These are phyloP conservation scores for Aspergillus funiculosus DNA, from an alignment of 495 filamentous ascomycete species.

Conservation along the genomic window DNA sequence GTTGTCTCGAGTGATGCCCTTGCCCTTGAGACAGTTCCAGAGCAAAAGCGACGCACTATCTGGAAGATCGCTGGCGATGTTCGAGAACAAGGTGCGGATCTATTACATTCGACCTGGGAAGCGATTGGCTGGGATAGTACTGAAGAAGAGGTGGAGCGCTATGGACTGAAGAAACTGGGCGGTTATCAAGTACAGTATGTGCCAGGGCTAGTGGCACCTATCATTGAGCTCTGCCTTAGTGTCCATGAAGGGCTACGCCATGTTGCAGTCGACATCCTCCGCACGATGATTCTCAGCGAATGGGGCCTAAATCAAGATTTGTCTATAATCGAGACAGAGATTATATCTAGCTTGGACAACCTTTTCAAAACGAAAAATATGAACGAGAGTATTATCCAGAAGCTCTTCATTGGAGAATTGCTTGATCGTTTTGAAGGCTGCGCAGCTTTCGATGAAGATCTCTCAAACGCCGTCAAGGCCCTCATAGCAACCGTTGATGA, in stretches of 20 bases:
- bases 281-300: constrained; percentile 97
- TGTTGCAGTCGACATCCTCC: constrained; percentile 86
- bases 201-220: constrained; percentile 80
- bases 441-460: constrained; percentile 59
- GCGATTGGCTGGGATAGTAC: constrained; percentile 95
- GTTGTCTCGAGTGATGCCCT: constrained; percentile 83
- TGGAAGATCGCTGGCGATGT: constrained; percentile 99
- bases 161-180: constrained; percentile 77
- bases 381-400: constrained; percentile 83
- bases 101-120: constrained; percentile 83
- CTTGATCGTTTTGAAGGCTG: constrained; percentile 73
- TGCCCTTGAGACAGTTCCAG: constrained; percentile 91
- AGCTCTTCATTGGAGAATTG: constrained; percentile 85
- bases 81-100: constrained; percentile 78
- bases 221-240: constrained; percentile 90
- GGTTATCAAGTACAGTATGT: constrained; percentile 99
- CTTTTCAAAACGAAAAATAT: constrained; percentile 84
- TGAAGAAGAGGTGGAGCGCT: constrained; percentile 64
- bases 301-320: constrained; percentile 96
- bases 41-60: constrained; percentile 90
- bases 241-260: constrained; percentile 86
- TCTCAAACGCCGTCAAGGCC: constrained; percentile 69
- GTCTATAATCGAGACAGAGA: constrained; percentile 87
- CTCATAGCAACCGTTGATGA: constrained; percentile 82
- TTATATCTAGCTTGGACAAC: constrained; percentile 91